Evolutionary conservation across 2,329 filamentous ascomycete genomes (phyloP).

Genomic region (Apiospora arundinis): DNA sequence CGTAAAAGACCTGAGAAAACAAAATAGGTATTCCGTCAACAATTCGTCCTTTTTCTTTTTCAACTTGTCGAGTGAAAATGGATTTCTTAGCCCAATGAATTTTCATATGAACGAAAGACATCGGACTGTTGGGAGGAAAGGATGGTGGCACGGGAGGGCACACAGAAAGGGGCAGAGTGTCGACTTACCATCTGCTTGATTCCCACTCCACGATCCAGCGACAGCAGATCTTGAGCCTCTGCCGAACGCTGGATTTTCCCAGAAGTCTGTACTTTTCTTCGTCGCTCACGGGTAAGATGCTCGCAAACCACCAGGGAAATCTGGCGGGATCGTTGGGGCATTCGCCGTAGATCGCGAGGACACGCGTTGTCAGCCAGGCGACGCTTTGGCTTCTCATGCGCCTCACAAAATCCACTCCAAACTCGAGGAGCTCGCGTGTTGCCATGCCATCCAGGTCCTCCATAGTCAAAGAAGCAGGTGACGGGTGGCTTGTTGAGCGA

Average conservation of each 20-base stretch:
- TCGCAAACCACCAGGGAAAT: slow-evolving; percentile 92
- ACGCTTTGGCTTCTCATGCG: slow-evolving; percentile 73
- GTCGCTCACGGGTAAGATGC: slow-evolving; percentile 77
- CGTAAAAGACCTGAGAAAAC: slow-evolving; percentile 23
- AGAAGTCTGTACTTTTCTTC: slow-evolving; percentile 81
- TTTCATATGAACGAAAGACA: background rate
- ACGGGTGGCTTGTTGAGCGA: slow-evolving; percentile 28
- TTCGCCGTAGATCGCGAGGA: slow-evolving; percentile 77
- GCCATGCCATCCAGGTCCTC: slow-evolving; percentile 62
- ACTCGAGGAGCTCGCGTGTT: slow-evolving; percentile 72
- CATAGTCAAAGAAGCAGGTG: slow-evolving; percentile 26
- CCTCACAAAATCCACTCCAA: slow-evolving; percentile 70
- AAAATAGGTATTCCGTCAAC: slow-evolving; percentile 14
- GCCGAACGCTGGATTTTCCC: slow-evolving; percentile 75
- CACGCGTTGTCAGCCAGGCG: slow-evolving; percentile 75
- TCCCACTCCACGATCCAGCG: slow-evolving; percentile 79
- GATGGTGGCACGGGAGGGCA: background rate
- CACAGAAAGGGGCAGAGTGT: slow-evolving; percentile 20
- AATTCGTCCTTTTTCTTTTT: background rate
- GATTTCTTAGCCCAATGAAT: background rate
- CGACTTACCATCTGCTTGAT: slow-evolving; percentile 70
- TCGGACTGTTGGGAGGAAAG: background rate
- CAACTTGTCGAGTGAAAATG: background rate
- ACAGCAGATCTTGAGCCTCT: slow-evolving; percentile 83
- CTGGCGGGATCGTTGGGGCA: slow-evolving; percentile 76